Conservation (phyloP, 805 yeast species). For the Wickerhamiella galacta region DNA sequence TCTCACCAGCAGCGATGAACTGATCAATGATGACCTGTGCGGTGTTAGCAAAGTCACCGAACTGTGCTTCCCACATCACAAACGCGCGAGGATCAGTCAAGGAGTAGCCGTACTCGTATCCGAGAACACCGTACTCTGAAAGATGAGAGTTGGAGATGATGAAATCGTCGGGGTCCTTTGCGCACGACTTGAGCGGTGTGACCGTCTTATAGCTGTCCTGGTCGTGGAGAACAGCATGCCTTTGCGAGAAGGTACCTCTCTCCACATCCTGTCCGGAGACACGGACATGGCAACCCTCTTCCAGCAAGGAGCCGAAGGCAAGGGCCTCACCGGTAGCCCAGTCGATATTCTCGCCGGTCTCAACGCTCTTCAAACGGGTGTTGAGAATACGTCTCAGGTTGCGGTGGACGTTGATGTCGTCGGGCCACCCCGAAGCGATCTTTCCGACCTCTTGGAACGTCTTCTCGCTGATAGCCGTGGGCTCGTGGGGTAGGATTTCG, state of each 20-base stretch:
- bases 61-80: slow-evolving; percentile 99
- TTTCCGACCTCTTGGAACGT: slow-evolving; percentile 64
- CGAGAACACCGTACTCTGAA: slow-evolving; percentile 98
- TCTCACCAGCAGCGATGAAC: slow-evolving; percentile 90
- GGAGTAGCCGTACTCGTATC: slow-evolving; percentile 97
- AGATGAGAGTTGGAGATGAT: slow-evolving; percentile 85
- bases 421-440: slow-evolving; percentile 70
- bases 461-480: slow-evolving; percentile 71
- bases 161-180: slow-evolving; percentile 71
- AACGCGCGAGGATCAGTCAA: slow-evolving; percentile 92
- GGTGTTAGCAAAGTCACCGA: slow-evolving; percentile 99
- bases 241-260: slow-evolving; percentile 99
- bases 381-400: slow-evolving; percentile 88
- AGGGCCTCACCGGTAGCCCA: slow-evolving; percentile 99
- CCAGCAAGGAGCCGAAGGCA: slow-evolving; percentile 81
- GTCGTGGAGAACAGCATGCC: slow-evolving; percentile 96
- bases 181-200: slow-evolving; percentile 70
- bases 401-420: slow-evolving; percentile 75
- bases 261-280: slow-evolving; percentile 99
- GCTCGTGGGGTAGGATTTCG: slow-evolving; percentile 87
- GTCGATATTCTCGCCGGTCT: slow-evolving; percentile 85
- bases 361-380: slow-evolving; percentile 72
- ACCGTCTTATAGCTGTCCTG: slow-evolving; percentile 70
- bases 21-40: slow-evolving; percentile 97
- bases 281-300: slow-evolving; percentile 93